These are phyloP conservation scores for Noccaea bulbosa DNA, from an alignment of 345 rosid genomes.

Conservation along the genomic window DNA sequence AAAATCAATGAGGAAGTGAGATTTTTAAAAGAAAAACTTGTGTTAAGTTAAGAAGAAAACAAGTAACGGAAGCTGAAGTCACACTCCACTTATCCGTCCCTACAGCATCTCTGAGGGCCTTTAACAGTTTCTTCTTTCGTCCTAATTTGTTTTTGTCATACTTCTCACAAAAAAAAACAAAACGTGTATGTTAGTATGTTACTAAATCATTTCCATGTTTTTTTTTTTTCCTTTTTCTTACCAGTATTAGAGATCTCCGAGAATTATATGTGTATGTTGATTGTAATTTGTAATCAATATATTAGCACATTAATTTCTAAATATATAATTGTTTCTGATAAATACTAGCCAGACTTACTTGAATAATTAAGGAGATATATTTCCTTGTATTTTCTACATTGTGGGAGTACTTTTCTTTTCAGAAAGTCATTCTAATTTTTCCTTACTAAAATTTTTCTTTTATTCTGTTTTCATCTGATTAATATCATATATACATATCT, in stretches of 20 bases:
- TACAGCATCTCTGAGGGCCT: conserved; percentile 30
- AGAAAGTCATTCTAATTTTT: background rate
- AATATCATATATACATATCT: background rate
- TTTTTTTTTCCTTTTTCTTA: too few species aligned
- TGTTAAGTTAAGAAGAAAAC: conserved; percentile 29
- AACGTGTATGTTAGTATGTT: too few species aligned
- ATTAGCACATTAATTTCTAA: too few species aligned
- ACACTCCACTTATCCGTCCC: conserved; percentile 30
- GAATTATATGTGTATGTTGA: too few species aligned
- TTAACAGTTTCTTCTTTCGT: conserved; percentile 36
- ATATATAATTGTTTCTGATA: background rate
- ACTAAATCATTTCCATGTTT: too few species aligned
- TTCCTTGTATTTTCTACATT: background rate
- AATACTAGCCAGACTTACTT: background rate
- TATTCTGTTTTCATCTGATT: background rate
- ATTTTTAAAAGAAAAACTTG: too few species aligned
- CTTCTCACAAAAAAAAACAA: background rate
- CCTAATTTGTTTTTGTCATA: background rate
- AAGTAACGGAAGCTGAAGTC: conserved; percentile 38
- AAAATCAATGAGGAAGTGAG: background rate
- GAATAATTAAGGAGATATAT: background rate
- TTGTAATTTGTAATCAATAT: too few species aligned
- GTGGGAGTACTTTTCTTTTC: background rate
- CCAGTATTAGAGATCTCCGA: too few species aligned
- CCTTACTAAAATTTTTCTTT: background rate